Conservation (phyloP, 2,329 filamentous ascomycete species). For the Colletotrichum higginsianum region DNA sequence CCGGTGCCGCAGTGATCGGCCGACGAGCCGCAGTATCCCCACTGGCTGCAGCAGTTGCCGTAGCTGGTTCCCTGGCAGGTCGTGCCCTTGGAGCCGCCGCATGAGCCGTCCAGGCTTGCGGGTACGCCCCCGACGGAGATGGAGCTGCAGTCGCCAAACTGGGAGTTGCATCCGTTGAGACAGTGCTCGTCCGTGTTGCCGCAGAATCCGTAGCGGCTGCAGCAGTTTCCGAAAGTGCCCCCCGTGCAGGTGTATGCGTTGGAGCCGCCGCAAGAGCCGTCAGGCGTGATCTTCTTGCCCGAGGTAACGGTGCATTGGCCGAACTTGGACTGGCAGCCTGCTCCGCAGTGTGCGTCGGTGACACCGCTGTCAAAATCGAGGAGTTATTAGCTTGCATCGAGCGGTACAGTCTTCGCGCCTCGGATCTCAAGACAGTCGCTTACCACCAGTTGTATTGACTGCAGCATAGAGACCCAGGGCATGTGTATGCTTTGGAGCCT, state of each 20-base stretch:
- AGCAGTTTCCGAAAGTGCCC: conserved; percentile 39
- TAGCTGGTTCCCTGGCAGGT: conserved; percentile 31
- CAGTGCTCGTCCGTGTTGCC: conserved; percentile 41
- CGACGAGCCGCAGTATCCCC: conserved; percentile 43
- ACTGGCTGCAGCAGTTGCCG: conserved; percentile 44
- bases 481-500: conserved; percentile 56
- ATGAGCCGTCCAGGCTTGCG: conserved; percentile 30
- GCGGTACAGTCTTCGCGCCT: too few relatives aligned
- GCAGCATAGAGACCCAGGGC: conserved; percentile 43
- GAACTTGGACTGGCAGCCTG: conserved; percentile 31
- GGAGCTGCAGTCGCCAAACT: conserved; percentile 43
- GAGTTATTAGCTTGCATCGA: neutral
- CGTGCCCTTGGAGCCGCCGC: conserved; percentile 25
- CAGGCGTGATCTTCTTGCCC: conserved; percentile 41
- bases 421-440: neutral
- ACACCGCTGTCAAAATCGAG: neutral
- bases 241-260: conserved; percentile 58
- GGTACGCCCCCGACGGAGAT: conserved; percentile 27
- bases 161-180: conserved; percentile 38
- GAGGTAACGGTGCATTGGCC: conserved; percentile 20
- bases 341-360: conserved; percentile 23
- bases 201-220: conserved; percentile 44
- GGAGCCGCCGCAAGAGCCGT: conserved; percentile 57
- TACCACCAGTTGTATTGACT: conserved; percentile 38
- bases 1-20: conserved; percentile 42